phyloP scores from a whole-genome alignment of 2,329 filamentous ascomycete species.

The Aspergillus chevalieri region DNA sequence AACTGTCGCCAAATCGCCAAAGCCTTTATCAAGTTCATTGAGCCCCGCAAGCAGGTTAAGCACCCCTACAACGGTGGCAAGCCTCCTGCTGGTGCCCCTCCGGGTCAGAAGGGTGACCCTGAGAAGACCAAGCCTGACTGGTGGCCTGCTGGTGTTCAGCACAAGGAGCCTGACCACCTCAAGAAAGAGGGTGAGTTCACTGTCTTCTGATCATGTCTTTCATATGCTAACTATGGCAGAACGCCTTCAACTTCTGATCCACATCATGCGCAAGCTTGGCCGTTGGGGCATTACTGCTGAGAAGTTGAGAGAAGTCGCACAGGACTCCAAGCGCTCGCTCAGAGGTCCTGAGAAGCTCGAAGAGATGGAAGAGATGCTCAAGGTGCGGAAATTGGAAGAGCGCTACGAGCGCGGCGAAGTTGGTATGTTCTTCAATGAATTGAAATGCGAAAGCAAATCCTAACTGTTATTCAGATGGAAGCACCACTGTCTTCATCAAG shows the following conservation, averaged over 20 bases:
- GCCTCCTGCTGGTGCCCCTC: conserved; percentile 26
- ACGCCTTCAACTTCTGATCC: conserved; percentile 33
- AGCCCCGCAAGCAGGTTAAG: conserved; percentile 44
- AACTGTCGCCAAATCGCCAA: conserved; percentile 42
- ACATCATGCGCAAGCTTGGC: conserved; percentile 36
- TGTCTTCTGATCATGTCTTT: neutral
- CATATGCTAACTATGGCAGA: conserved; percentile 14
- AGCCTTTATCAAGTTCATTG: conserved; percentile 42
- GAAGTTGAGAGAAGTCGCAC: conserved; percentile 35
- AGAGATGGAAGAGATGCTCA: conserved; percentile 38
- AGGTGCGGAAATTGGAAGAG: conserved; percentile 36
- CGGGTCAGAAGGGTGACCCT: conserved; percentile 35
- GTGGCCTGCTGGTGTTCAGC: conserved; percentile 41
- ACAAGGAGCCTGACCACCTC: conserved; percentile 46
- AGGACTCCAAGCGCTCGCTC: conserved; percentile 34
- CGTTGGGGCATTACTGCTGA: conserved; percentile 30
- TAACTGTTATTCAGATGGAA: conserved; percentile 17
- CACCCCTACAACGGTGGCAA: conserved; percentile 46
- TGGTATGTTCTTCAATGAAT: conserved; percentile 21
- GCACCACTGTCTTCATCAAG: conserved; percentile 32
- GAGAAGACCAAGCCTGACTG: conserved; percentile 42
- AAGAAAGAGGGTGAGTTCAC: conserved; percentile 38
- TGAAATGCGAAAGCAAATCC: neutral
- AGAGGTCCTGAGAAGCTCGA: conserved; percentile 29
- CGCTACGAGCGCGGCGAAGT: conserved; percentile 37